Conservation (phyloP, 1,139 yeast species). For the Tardiomyces blankii region DNA sequence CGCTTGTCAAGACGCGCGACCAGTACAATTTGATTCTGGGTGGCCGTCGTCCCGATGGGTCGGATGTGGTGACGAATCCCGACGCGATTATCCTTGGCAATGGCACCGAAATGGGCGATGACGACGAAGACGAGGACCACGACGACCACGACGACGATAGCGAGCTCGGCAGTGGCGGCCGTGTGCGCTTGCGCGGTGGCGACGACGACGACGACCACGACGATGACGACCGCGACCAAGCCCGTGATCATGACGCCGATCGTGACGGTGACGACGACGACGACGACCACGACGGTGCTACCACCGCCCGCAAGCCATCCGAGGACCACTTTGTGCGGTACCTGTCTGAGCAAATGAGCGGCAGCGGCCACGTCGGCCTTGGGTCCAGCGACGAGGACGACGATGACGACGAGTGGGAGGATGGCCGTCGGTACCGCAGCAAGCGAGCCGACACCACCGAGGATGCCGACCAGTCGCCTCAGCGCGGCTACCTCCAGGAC, state of each 20-base stretch:
- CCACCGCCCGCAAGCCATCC: constrained; percentile 20
- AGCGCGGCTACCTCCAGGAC: constrained; percentile 7
- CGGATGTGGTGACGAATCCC: constrained; percentile 28
- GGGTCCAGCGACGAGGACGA: constrained; percentile 39
- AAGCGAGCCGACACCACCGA: constrained; percentile 8
- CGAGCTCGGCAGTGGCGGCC: constrained; percentile 31
- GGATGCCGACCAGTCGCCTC: constrained; percentile 6
- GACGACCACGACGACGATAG: constrained; percentile 16
- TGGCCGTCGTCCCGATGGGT: constrained; percentile 52
- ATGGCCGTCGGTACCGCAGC: constrained; percentile 4
- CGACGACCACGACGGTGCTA: constrained; percentile 8
- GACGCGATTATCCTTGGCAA: constrained; percentile 23
- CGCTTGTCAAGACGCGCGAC: constrained; percentile 79
- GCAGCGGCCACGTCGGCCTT: constrained; percentile 15
- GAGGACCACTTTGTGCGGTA: constrained; percentile 58
- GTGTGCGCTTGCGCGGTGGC: constrained; percentile 16
- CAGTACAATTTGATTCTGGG: constrained; percentile 94
- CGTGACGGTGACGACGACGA: constrained; percentile 12
- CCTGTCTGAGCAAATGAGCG: constrained; percentile 65
- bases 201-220: constrained; percentile 15
- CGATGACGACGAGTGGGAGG: constrained; percentile 26
- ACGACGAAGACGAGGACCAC: constrained; percentile 26
- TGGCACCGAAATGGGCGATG: constrained; percentile 23
- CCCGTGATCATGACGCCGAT: too few relatives aligned
- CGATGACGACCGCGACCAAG: too few relatives aligned